Evolutionary conservation across 176 grass and related monocot species (phyloP).

Genomic region (Bromus sterilis): DNA sequence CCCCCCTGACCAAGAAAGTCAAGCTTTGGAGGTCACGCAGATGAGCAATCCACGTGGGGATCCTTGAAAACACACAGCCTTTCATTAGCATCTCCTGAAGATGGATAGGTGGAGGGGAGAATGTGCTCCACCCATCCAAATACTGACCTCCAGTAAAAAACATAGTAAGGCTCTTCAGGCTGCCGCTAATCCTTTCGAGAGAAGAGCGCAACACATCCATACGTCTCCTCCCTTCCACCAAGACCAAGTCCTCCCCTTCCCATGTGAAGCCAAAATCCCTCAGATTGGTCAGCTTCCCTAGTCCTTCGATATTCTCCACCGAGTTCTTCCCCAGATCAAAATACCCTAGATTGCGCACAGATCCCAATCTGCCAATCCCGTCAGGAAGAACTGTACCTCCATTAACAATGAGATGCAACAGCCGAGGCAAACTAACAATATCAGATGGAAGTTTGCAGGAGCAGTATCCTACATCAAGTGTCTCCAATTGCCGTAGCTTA

Average conservation of each 20-base stretch:
- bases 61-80: no score
- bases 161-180: neutral
- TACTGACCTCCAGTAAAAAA: fast-evolving
- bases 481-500: no score
- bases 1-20: neutral
- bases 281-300: neutral
- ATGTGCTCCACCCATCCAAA: neutral
- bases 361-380: neutral
- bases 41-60: no score
- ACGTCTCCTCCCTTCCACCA: neutral
- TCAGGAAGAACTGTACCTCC: neutral
- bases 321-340: neutral
- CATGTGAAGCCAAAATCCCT: neutral
- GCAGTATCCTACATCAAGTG: no score
- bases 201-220: neutral
- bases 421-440: no score
- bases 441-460: no score
- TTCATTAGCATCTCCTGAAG: no score
- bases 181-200: no score
- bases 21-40: no score
- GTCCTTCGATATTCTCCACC: neutral
- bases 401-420: no score
- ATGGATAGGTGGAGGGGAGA: no score
- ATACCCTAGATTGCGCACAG: neutral
- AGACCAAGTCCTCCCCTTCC: no score